Base-by-base conservation (phyloP, 2,329 filamentous ascomycete species). In the Cladosporium phlei region DNA sequence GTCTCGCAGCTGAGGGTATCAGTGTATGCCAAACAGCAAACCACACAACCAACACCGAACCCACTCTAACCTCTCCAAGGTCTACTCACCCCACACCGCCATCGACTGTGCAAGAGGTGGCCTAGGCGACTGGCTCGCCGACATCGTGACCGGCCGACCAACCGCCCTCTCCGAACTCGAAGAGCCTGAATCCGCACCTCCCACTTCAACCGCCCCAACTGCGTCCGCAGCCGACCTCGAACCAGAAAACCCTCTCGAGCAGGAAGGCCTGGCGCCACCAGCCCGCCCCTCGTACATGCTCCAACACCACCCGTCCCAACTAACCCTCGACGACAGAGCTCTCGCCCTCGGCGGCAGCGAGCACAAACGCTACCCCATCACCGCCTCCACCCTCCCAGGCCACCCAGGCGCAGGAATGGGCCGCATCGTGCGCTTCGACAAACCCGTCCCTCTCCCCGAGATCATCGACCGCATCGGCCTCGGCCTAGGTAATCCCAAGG, bases 31-130 rank as follows among this genome's bases (percentile, higher is more conserved):
- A n/a, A n/a, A n/a, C n/a, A n/a, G n/a, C n/a, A n/a, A n/a, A n/a
- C n/a, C n/a, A n/a, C n/a, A n/a, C n/a, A n/a, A n/a, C n/a, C n/a
- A 69, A 97, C 91, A 0, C 90, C 93, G 10, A 81, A 96, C 32
- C 87, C 87, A 1, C 80, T 82, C 1, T 55, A 17, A 52, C 40
- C 9, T 21, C 46, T 12, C 19, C 27, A 32, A 68, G 67, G 67
- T 98, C 47, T 98, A 97, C 73, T 89, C 85, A 55, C 93, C 93
- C 0, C 93, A 98, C 69, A 98, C 93, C 0, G 91, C 93, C 11
- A 81, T 97, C 33, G 93, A 98, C 67, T 88, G 88, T 29, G 87
- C 87, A 1, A 80, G 82, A 1, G 80, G 83, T 14, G 93, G 93
- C 3, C 79, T 98, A 56, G 94, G 90, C 62, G 88, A 95, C 65